Evolutionary conservation across 768 basidiomycete species (phyloP), one percentile per base, ranked within the genome.

Genomic region (Tylopilus balloui): DNA sequence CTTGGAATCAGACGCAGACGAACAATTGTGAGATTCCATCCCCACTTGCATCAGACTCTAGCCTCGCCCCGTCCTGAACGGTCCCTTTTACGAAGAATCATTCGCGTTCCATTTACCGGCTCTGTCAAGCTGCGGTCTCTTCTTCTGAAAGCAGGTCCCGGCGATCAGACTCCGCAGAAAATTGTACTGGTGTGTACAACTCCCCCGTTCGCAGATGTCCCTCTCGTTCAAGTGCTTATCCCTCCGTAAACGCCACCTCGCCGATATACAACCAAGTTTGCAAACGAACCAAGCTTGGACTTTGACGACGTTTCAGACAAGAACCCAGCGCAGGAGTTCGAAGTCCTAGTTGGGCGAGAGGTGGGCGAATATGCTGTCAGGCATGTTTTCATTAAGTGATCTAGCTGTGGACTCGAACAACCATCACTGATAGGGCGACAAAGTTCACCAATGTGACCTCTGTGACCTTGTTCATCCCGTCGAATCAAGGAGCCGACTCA

Each of bases 1-100:
- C 52, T 64, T 93, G 50, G 87, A 92, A 67, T 92, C 90, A 15
- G 93, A 96, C 55, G 86, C 87, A 28, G 93, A 95, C 67, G 92
- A 94, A 62, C 87, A 92, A 66, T 67, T 96, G 89, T 90, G 66
- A 58, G 75, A 52, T 41, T 24, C 24, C 27, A 21, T n/a, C n/a
- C n/a, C n/a, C n/a, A n/a, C n/a, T n/a, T n/a, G n/a, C n/a, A n/a
- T 45, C 39, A 17, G 20, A 20, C 35, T 15, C n/a, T 25, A 21
- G 31, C 11, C 25, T 27, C n/a, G 32, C 45, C 34, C 4, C 20
- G 11, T 39, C 43, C 45, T 58, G 45, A 59, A 48, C 29, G 38
- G 23, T 9, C 19, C 19, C 32, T 48, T 34, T 41, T 23, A n/a
- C 44, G 29, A 55, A 91, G 89, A 58, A 90, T 92, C 56, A 68